These are phyloP conservation scores for Mentha longifolia DNA, from an alignment of 257 asterid genomes.

Conservation along the genomic window DNA sequence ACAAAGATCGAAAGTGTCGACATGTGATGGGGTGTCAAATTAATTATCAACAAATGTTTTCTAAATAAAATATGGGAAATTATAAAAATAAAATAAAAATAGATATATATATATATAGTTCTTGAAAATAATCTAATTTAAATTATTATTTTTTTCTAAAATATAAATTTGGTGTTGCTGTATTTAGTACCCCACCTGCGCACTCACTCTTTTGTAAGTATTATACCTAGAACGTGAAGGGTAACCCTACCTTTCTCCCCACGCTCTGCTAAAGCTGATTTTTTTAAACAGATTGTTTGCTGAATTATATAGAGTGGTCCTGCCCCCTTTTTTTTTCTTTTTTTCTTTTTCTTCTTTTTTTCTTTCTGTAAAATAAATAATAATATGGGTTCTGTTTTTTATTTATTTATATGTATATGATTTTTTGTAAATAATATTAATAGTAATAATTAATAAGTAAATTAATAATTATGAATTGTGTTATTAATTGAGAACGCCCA, in stretches of 20 bases:
- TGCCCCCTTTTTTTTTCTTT: too few relatives aligned
- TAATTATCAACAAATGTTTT: conserved; percentile 16
- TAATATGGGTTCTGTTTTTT: background rate
- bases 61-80: background rate
- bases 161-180: background rate
- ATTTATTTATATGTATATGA: background rate
- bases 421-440: background rate
- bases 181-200: conserved; percentile 44
- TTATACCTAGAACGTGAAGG: conserved; percentile 50
- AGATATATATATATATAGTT: background rate
- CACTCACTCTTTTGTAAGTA: conserved; percentile 54
- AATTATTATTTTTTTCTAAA: background rate
- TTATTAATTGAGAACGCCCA: conserved; percentile 23
- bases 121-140: background rate
- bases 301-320: conserved; percentile 62
- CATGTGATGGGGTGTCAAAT: conserved; percentile 46
- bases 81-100: background rate
- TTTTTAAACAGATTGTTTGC: conserved; percentile 46
- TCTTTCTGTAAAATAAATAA: background rate
- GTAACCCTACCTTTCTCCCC: conserved; percentile 58
- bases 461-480: background rate
- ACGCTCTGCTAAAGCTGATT: conserved; percentile 66
- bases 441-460: background rate
- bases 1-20: conserved; percentile 40
- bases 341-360: background rate